Conservation (phyloP, 2,329 filamentous ascomycete genomes). For the Lachnellula occidentalis region DNA sequence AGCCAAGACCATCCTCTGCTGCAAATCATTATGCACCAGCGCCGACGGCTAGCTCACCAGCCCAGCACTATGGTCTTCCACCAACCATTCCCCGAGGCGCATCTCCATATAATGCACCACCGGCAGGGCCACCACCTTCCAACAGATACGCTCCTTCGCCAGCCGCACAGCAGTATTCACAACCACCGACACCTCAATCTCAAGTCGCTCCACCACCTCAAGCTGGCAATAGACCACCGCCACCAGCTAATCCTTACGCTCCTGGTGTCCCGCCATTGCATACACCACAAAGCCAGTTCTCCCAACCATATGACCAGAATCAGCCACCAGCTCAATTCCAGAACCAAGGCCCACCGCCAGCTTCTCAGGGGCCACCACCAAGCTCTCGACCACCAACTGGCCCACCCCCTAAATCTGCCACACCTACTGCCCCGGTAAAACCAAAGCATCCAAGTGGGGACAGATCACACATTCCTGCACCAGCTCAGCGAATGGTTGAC, state of each 20-base stretch:
- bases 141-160: constrained; percentile 72
- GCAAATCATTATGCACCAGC: constrained; percentile 62
- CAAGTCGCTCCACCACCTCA: constrained; percentile 38
- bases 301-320: constrained; percentile 40
- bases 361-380: constrained; percentile 40
- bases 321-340: constrained; percentile 36
- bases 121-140: constrained; percentile 60
- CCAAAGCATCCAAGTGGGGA: constrained; percentile 76
- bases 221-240: constrained; percentile 38
- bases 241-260: constrained; percentile 41
- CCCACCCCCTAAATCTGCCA: constrained; percentile 35
- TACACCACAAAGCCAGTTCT: constrained; percentile 51
- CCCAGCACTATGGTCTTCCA: constrained; percentile 36
- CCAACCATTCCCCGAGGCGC: constrained; percentile 65
- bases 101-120: constrained; percentile 83
- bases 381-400: constrained; percentile 36
- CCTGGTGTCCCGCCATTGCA: constrained; percentile 38
- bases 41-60: constrained; percentile 47
- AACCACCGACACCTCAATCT: constrained; percentile 36
- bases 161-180: constrained; percentile 47
- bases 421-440: constrained; percentile 44
- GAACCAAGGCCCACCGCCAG: constrained; percentile 34
- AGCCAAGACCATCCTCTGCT: constrained; percentile 49
- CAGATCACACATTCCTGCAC: constrained; percentile 77
- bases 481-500: constrained; percentile 73